Conservation (phyloP, 345 rosid genomes). For the Sonneratia caseolaris region DNA sequence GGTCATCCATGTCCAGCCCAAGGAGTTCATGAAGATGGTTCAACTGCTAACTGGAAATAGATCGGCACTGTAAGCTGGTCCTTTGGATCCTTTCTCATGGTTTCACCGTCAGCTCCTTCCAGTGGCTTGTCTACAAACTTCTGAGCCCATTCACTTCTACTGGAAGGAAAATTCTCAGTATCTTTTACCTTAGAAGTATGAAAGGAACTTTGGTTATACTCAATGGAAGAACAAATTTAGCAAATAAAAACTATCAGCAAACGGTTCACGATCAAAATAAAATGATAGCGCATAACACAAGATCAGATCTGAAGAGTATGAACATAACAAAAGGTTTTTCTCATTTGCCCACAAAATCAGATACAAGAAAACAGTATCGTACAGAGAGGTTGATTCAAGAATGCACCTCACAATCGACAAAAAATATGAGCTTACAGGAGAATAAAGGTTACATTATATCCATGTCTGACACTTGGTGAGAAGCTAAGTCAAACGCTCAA, state of each 20-base stretch:
- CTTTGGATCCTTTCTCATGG: background rate
- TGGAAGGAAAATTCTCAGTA: no score
- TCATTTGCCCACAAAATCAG: background rate
- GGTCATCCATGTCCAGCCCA: constrained; percentile 11
- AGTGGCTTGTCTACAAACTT: background rate
- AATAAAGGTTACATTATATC: background rate
- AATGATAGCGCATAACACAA: background rate
- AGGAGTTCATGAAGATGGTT: constrained; percentile 11
- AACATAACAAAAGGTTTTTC: background rate
- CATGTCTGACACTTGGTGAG: background rate
- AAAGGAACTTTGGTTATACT: no score
- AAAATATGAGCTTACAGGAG: background rate
- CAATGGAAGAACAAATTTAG: no score
- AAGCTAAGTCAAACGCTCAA: background rate
- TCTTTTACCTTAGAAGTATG: no score
- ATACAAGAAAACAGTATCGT: background rate
- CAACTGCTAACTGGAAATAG: constrained; percentile 9
- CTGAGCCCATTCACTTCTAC: no score
- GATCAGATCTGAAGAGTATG: background rate
- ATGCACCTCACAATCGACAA: background rate
- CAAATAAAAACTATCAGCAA: no score
- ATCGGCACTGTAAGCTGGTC: background rate
- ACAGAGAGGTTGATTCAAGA: background rate
- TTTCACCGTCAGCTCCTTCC: background rate
- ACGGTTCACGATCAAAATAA: no score